A percentile compares a stretch with the other conserved stretches of the same genome.
These are phyloP conservation scores for Cystobasidiaceae sp. DNA, from an alignment of 1,284 basidiomycete species.

Conservation along the genomic window DNA sequence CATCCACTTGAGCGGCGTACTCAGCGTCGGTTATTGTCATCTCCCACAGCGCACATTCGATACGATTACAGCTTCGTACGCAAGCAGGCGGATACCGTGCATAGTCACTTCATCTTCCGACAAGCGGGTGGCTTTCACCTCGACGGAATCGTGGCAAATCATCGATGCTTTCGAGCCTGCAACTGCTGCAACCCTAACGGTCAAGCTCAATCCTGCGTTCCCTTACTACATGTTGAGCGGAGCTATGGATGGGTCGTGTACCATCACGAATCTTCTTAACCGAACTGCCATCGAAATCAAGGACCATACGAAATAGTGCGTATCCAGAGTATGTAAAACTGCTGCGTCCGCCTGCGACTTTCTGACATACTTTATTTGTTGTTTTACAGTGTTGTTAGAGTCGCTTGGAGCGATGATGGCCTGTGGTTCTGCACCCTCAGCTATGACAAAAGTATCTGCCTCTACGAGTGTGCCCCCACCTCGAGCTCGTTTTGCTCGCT, in stretches of 20 bases:
- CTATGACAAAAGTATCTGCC: slow-evolving; percentile 39
- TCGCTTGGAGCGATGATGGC: slow-evolving; percentile 27
- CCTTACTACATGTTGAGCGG: slow-evolving; percentile 31
- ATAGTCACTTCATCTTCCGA: slow-evolving; percentile 39
- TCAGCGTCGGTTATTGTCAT: slow-evolving; percentile 27
- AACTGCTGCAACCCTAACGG: slow-evolving; percentile 33
- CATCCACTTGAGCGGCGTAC: slow-evolving; percentile 35
- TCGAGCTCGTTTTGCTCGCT: not conserved
- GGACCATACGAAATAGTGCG: slow-evolving; percentile 35
- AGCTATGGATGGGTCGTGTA: slow-evolving; percentile 38
- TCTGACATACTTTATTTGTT: not conserved
- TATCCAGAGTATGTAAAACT: not conserved
- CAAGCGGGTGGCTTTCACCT: slow-evolving; percentile 36
- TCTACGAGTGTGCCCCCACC: slow-evolving; percentile 30
- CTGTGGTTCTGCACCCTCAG: slow-evolving; percentile 36
- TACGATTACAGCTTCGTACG: slow-evolving; percentile 29
- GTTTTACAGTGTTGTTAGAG: slow-evolving; percentile 35
- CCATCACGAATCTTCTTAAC: slow-evolving; percentile 37
- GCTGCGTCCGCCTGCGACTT: too few species aligned
- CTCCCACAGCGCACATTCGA: slow-evolving; percentile 37
- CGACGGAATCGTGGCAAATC: slow-evolving; percentile 23
- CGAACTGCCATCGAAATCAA: slow-evolving; percentile 24
- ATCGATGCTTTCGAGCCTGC: slow-evolving; percentile 35
- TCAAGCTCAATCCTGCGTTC: slow-evolving; percentile 31
- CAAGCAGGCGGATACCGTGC: slow-evolving; percentile 29